These are phyloP conservation scores for Albatrellus ellisii DNA, from an alignment of 768 basidiomycete species.

Conservation along the genomic window DNA sequence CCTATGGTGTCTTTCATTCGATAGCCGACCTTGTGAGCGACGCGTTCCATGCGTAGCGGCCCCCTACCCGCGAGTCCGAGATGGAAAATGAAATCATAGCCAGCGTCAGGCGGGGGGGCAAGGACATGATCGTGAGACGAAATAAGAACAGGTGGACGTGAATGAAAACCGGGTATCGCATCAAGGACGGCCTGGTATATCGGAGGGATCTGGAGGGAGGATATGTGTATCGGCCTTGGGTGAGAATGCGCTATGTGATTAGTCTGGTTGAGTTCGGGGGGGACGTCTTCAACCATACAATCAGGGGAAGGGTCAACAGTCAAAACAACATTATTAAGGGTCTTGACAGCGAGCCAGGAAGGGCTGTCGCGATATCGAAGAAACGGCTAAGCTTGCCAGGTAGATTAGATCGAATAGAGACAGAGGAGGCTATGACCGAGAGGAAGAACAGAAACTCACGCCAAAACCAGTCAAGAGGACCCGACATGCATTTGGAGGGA, in stretches of 20 bases:
- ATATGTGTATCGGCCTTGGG: constrained; percentile 40
- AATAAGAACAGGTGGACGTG: constrained; percentile 37
- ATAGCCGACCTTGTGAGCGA: constrained; percentile 56
- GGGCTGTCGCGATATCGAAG: constrained; percentile 31
- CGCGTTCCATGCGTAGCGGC: constrained; percentile 49
- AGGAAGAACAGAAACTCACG: constrained; percentile 23
- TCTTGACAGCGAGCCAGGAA: constrained; percentile 58
- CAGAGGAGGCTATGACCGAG: too few relatives aligned
- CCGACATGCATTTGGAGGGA: constrained; percentile 20
- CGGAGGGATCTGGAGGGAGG: constrained; percentile 44
- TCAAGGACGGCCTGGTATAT: constrained; percentile 44
- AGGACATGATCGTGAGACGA: constrained; percentile 23
- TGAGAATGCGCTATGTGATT: constrained; percentile 7
- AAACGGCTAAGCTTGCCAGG: constrained; percentile 16
- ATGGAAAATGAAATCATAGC: constrained; percentile 64
- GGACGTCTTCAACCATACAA: constrained; percentile 14
- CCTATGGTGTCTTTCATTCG: constrained; percentile 55
- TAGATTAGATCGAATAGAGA: constrained; percentile 5
- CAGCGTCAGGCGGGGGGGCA: constrained; percentile 29
- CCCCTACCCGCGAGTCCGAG: constrained; percentile 62
- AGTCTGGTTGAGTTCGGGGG: constrained; percentile 7
- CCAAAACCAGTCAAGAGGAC: constrained; percentile 41
- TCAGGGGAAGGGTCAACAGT: constrained; percentile 9
- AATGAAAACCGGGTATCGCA: constrained; percentile 43
- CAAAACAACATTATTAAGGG: constrained; percentile 45